These are phyloP conservation scores for Dothidotthia symphoricarpi DNA, from an alignment of 2,329 filamentous ascomycete genomes.

Conservation along the genomic window DNA sequence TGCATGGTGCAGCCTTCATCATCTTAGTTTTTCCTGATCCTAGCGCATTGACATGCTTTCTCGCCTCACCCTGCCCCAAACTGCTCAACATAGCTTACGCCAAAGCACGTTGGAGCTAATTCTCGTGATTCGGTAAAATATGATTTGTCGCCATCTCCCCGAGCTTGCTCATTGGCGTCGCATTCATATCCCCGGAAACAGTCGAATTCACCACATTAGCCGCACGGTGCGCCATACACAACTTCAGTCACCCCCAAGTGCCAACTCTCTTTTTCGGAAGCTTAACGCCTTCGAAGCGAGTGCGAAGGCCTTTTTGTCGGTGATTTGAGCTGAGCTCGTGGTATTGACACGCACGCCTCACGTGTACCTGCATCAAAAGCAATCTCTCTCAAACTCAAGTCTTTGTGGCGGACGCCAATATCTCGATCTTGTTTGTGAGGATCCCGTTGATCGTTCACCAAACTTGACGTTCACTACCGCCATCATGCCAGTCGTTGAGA, in stretches of 20 bases:
- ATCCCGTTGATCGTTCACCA: conserved; percentile 30
- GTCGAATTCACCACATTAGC: too few relatives aligned
- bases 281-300: not conserved
- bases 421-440: conserved; percentile 22
- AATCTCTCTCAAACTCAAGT: conserved; percentile 19
- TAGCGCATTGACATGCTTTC: conserved; percentile 11
- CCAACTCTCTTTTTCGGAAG: conserved; percentile 11
- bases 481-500: conserved; percentile 29
- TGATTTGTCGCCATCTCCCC: conserved; percentile 3
- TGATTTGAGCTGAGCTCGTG: too few relatives aligned
- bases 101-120: conserved; percentile 32
- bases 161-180: conserved; percentile 9
- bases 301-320: too few relatives aligned
- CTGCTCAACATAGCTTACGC: conserved; percentile 26
- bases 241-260: not conserved
- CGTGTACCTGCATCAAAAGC: conserved; percentile 33
- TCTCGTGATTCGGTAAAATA: too few relatives aligned
- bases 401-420: conserved; percentile 32
- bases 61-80: conserved; percentile 33
- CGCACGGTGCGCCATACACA: conserved; percentile 4
- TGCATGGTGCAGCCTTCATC: conserved; percentile 29
- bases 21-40: conserved; percentile 6
- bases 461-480: conserved; percentile 28
- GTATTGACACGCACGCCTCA: too few relatives aligned
- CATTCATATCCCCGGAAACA: not conserved